Conservation (phyloP, 129 eudicot species). For the Silybum marianum region DNA sequence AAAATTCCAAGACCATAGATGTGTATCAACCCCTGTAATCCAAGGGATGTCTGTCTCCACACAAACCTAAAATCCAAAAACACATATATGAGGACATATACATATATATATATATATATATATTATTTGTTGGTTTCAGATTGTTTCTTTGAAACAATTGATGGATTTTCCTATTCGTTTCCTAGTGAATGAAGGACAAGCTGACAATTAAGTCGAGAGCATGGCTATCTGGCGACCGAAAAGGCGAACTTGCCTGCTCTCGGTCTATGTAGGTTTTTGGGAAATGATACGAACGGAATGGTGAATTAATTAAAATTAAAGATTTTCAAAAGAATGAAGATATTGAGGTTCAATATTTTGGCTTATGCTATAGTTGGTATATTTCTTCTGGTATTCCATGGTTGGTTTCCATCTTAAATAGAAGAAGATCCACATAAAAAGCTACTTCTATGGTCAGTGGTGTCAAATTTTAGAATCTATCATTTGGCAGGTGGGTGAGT, state of each 20-base stretch:
- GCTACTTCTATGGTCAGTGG: neutral
- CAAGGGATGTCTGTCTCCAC: conserved; percentile 26
- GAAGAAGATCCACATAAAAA: neutral
- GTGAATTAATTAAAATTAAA: too few species aligned
- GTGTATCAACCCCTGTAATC: conserved; percentile 10
- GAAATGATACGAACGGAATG: neutral
- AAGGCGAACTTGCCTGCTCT: conserved; percentile 13
- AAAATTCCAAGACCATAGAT: conserved; percentile 10
- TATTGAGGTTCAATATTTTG: neutral
- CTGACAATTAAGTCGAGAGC: conserved; percentile 23
- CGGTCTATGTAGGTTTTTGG: neutral
- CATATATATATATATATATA: neutral
- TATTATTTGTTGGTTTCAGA: conserved; percentile 5
- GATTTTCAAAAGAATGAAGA: neutral
- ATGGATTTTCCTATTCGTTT: conserved; percentile 25
- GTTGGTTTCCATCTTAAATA: neutral
- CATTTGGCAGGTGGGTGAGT: neutral
- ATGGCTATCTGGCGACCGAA: conserved; percentile 18
- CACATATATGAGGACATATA: conserved; percentile 13
- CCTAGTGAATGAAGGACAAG: conserved; percentile 17
- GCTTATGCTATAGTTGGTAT: neutral
- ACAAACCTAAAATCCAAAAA: conserved; percentile 16
- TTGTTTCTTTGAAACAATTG: neutral
- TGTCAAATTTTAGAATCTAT: neutral
- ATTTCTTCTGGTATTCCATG: neutral